Evolutionary conservation across 2,329 filamentous ascomycete species (phyloP).

Genomic region (Diaporthe sp.): DNA sequence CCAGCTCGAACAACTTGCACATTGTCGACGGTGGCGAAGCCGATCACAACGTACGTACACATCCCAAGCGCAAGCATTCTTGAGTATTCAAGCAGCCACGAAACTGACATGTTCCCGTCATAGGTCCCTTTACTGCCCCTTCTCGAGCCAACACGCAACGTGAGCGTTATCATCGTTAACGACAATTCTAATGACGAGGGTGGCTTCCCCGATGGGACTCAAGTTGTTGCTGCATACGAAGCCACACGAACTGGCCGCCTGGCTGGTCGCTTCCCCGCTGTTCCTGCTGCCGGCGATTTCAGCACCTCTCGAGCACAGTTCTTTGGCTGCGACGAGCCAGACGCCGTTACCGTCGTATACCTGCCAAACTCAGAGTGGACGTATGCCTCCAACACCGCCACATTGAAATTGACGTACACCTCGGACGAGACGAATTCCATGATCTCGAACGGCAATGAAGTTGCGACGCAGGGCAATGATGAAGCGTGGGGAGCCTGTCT

Average conservation of each 20-base stretch:
- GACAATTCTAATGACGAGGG: conserved; percentile 60
- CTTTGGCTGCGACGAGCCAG: conserved; percentile 59
- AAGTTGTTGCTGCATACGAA: conserved; percentile 51
- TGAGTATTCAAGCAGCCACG: no score
- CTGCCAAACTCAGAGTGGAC: conserved; percentile 59
- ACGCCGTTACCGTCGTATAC: conserved; percentile 52
- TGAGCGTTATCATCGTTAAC: conserved; percentile 59
- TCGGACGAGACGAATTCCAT: conserved; percentile 51
- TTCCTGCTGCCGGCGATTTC: conserved; percentile 53
- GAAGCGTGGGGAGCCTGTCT: conserved; percentile 56
- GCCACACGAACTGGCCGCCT: conserved; percentile 39
- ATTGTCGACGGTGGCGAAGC: conserved; percentile 62
- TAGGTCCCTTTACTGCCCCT: conserved; percentile 61
- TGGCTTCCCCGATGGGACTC: conserved; percentile 59
- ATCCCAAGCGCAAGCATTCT: neutral
- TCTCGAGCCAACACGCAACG: conserved; percentile 54
- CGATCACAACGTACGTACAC: conserved; percentile 53
- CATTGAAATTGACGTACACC: conserved; percentile 52
- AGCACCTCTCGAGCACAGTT: conserved; percentile 54
- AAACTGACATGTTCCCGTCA: neutral
- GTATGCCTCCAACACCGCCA: conserved; percentile 51
- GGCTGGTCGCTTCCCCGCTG: conserved; percentile 58
- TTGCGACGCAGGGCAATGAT: conserved; percentile 55
- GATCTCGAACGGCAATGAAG: conserved; percentile 55
- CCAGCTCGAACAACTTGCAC: conserved; percentile 49